phyloP scores from a whole-genome alignment of 805 yeast genomes.

The Blastobotrys americana region DNA sequence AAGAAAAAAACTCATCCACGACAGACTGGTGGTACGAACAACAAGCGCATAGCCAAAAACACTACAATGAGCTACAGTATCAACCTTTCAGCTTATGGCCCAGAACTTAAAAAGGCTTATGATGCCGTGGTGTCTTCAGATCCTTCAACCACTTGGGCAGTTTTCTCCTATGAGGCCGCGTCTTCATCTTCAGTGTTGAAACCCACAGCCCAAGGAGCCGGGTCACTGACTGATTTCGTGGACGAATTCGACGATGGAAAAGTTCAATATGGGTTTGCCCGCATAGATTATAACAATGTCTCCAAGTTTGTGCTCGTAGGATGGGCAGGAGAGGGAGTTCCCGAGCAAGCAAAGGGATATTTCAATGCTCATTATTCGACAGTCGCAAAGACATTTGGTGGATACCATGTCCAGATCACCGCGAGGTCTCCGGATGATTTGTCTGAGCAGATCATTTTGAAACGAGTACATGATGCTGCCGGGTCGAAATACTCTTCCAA shows the following conservation, averaged over 20 bases:
- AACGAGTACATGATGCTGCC: constrained; percentile 79
- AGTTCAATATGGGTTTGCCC: constrained; percentile 83
- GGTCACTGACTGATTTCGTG: constrained; percentile 69
- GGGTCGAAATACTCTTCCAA: constrained; percentile 85
- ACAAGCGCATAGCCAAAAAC: no score
- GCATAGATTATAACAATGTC: constrained; percentile 87
- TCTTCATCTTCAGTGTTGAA: constrained; percentile 16
- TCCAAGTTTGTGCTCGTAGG: constrained; percentile 79
- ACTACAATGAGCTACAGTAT: constrained; percentile 38
- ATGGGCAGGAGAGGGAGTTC: constrained; percentile 92
- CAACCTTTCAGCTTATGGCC: constrained; percentile 59
- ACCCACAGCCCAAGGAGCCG: constrained; percentile 24
- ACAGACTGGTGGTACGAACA: no score
- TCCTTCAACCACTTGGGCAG: constrained; percentile 61
- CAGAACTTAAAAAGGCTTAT: constrained; percentile 67
- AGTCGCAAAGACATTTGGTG: constrained; percentile 38
- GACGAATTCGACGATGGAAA: constrained; percentile 77
- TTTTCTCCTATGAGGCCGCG: constrained; percentile 63
- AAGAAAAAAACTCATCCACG: no score
- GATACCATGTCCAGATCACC: constrained; percentile 92
- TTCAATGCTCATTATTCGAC: constrained; percentile 37
- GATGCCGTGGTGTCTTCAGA: constrained; percentile 75
- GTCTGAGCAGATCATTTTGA: constrained; percentile 65
- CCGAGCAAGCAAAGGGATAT: constrained; percentile 41
- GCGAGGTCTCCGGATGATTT: constrained; percentile 93